These are phyloP conservation scores for Coniosporium apollinis DNA, from an alignment of 495 filamentous ascomycete species.

Conservation along the genomic window DNA sequence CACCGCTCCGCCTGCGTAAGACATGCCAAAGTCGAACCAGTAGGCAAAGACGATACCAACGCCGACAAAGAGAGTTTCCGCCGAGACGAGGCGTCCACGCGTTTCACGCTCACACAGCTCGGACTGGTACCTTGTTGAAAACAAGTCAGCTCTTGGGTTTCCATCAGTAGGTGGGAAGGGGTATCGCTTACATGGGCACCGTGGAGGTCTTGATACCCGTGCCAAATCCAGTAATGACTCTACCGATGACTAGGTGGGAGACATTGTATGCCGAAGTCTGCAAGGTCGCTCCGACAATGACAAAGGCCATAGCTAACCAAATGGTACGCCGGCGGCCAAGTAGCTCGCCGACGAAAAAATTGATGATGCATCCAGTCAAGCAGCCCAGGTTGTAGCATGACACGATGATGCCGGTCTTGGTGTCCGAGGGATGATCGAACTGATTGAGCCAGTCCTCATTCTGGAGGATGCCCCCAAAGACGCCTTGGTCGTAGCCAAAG, in stretches of 20 bases:
- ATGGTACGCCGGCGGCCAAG: conserved; percentile 16
- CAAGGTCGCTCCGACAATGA: conserved; percentile 18
- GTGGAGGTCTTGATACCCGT: conserved; percentile 17
- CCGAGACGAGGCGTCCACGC: conserved; percentile 17
- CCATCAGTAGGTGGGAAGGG: background rate
- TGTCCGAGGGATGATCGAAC: conserved; percentile 12
- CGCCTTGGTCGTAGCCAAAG: conserved; percentile 36
- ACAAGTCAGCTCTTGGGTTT: too few relatives aligned
- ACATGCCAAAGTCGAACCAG: conserved; percentile 16
- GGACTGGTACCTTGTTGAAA: conserved; percentile 18
- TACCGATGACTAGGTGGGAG: conserved; percentile 14
- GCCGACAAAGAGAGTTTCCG: conserved; percentile 20
- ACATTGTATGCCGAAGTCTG: conserved; percentile 17
- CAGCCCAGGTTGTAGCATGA: conserved; percentile 21
- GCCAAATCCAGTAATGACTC: conserved; percentile 19
- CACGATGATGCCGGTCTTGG: conserved; percentile 19
- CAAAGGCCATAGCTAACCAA: conserved; percentile 21
- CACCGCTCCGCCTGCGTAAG: conserved; percentile 12
- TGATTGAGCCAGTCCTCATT: conserved; percentile 31
- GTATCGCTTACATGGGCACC: conserved; percentile 13
- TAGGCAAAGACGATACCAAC: conserved; percentile 19
- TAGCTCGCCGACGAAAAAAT: conserved; percentile 16
- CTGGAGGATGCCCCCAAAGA: conserved; percentile 32
- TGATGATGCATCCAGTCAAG: conserved; percentile 18
- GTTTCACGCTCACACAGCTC: conserved; percentile 18